Base-by-base conservation (phyloP, 345 rosid species). In the Psidium guajava region DNA sequence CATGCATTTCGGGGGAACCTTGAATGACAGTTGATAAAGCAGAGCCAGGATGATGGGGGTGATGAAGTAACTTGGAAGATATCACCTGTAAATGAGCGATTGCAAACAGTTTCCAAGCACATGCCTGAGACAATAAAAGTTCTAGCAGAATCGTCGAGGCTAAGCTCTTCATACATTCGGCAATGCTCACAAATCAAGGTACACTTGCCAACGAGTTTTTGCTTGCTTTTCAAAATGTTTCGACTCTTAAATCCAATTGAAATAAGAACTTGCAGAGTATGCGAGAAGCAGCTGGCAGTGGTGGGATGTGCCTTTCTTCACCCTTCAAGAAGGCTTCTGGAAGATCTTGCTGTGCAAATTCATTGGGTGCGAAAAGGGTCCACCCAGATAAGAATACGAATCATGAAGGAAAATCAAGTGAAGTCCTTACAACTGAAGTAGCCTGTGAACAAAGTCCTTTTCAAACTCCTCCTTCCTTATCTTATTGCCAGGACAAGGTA, bases 1-100 rank as follows among this genome's bases (percentile, higher is more conserved):
- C 75, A 69, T 69, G 25, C 25, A 42, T 84, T n/a, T 18, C 0
- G 25, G 54, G 51, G 21, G 61, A 28, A 83, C 28, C 49, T 56
- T 8, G 6, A 55, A 73, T 82, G 83, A 50, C 88, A 95, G 98
- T 89, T 96, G 94, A 93, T 97, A 87, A 93, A 92, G 92, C 99
- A 93, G 91, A 97, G 96, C 89, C 99, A 97, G 88, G 94, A 94
- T 88, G 99, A 97, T 85, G 95, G 93, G 44, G 93, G 89, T 40
- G 98, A 93, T 55, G 98, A 93, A 89, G 88, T 97, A 50, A 94
- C 96, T 13, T 97, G 99, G 99, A 97, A 92, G 93, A 91, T 96
- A 86, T 95, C 99, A 90, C 99, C 99, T 1, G 94, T 97, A 83
- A 94, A 93, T 83, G 92, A 96, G 91, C 93, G 96, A 80, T 95